Base-by-base conservation (phyloP, 2,329 filamentous ascomycete genomes). In the Penicillium italicum region DNA sequence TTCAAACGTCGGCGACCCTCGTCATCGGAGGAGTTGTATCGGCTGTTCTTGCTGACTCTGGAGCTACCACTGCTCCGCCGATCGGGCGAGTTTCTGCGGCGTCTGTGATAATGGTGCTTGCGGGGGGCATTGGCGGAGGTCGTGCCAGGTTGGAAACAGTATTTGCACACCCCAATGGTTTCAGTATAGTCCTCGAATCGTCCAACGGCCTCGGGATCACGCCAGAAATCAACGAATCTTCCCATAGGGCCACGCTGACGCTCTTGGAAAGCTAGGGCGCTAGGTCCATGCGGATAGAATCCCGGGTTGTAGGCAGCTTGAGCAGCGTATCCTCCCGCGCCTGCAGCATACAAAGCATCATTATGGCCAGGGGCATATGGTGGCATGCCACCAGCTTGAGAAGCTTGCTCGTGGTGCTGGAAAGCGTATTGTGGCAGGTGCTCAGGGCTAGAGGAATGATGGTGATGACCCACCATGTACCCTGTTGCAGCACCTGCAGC, bases 161-260 rank as follows among this genome's bases (percentile, higher is more conserved):
- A 76, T 59, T 80, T 84, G 72, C 85, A 87, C 2, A 87, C 81
- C 22, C 85, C 85, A 62, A 86, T 86, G 56, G 82, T 81, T 69
- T 87, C 83, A 1, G 84, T 86, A 64, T 87, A 87, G 66, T 86
- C 84, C 69, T 87, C 85, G 74, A 85, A 87, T 66, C 81, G 81
- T 18, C 79, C 80, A 0, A 87, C 83, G n/a, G 84, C 85, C 59
- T 87, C 83, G 1, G 83, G 79, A 58, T 83, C 85, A 66, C 79
- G 84, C 81, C 81, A 86, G 76, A 80, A 87, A 63, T 83, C 81
- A 37, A 83, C 76, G 30, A 85, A 76, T 47, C 76, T 79, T 36
- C 75, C 76, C 1, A 87, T 74, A 0, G 85, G 81, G 0, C 83
- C 83, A 42, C 76, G 77, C 55, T 82, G 82, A 50, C 79, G 79